Percentiles rank a stretch among this genome's conserved stretches.
Conservation (phyloP, 2,329 filamentous ascomycete genomes). For the Chrysoporthe puriensis region DNA sequence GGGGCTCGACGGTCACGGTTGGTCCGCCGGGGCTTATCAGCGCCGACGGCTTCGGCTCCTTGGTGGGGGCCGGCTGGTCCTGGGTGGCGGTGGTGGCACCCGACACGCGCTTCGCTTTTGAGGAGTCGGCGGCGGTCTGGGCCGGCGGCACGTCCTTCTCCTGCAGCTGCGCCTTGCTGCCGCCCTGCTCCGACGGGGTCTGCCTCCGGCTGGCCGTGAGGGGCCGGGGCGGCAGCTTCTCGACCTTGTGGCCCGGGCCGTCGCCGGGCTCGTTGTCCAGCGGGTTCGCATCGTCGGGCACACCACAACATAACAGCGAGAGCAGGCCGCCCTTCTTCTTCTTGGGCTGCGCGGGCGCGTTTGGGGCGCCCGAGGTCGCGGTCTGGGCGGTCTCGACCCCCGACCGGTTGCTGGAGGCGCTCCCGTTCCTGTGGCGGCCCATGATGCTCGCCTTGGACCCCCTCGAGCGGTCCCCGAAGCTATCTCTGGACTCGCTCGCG, state of each 20-base stretch:
- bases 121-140: conserved; percentile 40
- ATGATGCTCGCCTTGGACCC: conserved; percentile 68
- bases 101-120: conserved; percentile 50
- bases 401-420: conserved; percentile 67
- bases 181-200: conserved; percentile 55
- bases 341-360: conserved; percentile 51
- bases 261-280: conserved; percentile 59
- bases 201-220: conserved; percentile 57
- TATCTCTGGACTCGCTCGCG: conserved; percentile 62
- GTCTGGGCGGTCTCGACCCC: conserved; percentile 57
- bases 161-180: conserved; percentile 46
- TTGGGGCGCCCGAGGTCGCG: conserved; percentile 54
- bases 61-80: conserved; percentile 49
- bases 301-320: conserved; percentile 68
- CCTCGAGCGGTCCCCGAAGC: conserved; percentile 66
- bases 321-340: conserved; percentile 62
- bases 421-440: conserved; percentile 67
- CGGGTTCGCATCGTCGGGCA: conserved; percentile 61
- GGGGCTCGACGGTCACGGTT: conserved; percentile 48
- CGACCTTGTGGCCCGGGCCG: conserved; percentile 57
- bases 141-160: conserved; percentile 53
- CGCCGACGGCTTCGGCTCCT: conserved; percentile 52
- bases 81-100: conserved; percentile 50
- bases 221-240: conserved; percentile 59
- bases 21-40: conserved; percentile 40